Base-by-base conservation (phyloP, 495 filamentous ascomycete genomes). In the Tuber calosporum region DNA sequence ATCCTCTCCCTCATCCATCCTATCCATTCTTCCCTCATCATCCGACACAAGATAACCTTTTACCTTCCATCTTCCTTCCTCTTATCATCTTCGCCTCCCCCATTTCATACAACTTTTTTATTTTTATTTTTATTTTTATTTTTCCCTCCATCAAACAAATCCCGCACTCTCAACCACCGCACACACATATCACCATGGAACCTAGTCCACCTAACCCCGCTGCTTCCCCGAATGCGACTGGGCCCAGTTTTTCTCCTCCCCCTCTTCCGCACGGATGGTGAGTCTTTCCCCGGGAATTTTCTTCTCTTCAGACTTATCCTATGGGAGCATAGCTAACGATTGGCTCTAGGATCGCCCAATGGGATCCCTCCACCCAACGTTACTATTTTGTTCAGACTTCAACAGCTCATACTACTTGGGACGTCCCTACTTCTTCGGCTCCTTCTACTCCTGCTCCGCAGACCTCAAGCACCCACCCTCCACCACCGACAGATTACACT, bases 381-480 rank as follows among this genome's bases (percentile, higher is more conserved):
- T 94, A 93, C 83, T 94, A 94, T 82, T 94, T 87, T 80, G 92
- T 94, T 41, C 90, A 93, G 77, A 84, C 91, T 48, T 87, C 89
- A 62, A 93, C 90, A 3, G 91, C 90, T 36, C 84, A 88, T 38
- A 91, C 89, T 66, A 90, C 91, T 82, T 94, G 92, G 92, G 90
- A 93, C 4, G 86, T 90, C 20, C 92, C 92, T 36, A 91, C 88
- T 30, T 84, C 89, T 34, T 76, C 79, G 67, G 77, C 75, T 38
- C 41, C 79, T 19, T 48, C 69, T 37, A 81, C 78, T 22, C 79
- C 79, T 69, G 73, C 71, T 37, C 70, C 79, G n/a, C 39, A 77
- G 3, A 81, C 76, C 9, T 73, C 79, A 67, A 72, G 69, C 36
- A 71, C 74, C 20, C 73, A 79, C 30, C 77, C 75, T 69, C 76